Conservation (phyloP, 768 basidiomycete genomes). For the Xerocomus potaroensis region DNA sequence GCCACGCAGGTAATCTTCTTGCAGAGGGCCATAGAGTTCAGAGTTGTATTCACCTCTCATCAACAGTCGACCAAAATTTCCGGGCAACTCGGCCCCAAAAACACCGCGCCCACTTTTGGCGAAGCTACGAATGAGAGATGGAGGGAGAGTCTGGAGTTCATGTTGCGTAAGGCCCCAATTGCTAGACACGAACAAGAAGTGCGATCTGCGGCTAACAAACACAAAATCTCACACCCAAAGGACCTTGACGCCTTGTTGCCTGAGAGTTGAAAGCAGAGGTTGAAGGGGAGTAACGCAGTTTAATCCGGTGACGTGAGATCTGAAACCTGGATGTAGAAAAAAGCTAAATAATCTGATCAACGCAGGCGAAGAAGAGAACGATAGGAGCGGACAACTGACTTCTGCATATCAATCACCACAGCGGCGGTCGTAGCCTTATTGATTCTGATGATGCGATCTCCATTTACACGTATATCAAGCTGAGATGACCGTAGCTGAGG, state of each 20-base stretch:
- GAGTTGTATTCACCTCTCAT: conserved; percentile 60
- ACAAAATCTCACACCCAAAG: conserved; percentile 52
- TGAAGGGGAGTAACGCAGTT: conserved; percentile 54
- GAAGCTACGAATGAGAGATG: conserved; percentile 54
- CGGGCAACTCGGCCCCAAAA: conserved; percentile 52
- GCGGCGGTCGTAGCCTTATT: conserved; percentile 47
- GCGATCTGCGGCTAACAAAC: not conserved
- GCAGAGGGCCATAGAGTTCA: conserved; percentile 60
- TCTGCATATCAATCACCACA: conserved; percentile 74
- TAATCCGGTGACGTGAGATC: conserved; percentile 51
- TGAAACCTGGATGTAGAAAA: conserved; percentile 60
- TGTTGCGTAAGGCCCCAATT: conserved; percentile 71
- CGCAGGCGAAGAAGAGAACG: conserved; percentile 1
- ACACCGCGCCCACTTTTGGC: conserved; percentile 44
- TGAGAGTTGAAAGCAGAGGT: conserved; percentile 43
- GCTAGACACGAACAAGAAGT: conserved; percentile 29
- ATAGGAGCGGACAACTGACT: conserved; percentile 38
- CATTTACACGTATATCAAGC: conserved; percentile 52
- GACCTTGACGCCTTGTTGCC: conserved; percentile 50
- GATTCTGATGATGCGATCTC: conserved; percentile 47
- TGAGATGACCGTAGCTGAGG: conserved; percentile 35
- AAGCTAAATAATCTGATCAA: conserved; percentile 36
- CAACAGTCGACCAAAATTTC: conserved; percentile 48
- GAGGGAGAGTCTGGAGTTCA: conserved; percentile 59
- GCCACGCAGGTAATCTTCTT: conserved; percentile 50